Conservation (phyloP, 164 flowering plant species). For the Vitis cinerea region DNA sequence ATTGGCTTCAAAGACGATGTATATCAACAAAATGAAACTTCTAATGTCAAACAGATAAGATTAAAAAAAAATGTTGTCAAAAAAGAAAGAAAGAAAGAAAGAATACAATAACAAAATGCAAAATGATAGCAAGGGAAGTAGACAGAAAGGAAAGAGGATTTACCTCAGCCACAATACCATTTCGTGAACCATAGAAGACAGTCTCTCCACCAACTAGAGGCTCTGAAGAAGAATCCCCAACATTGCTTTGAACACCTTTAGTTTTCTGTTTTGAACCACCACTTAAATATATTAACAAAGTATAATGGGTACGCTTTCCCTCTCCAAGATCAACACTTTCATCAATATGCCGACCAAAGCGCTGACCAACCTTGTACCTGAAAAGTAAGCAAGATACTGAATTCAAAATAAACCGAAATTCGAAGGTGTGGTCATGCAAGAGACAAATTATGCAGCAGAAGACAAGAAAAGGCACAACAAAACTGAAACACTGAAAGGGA, state of each 20-base stretch:
- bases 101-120: background rate
- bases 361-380: conserved; percentile 89
- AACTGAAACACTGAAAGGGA: background rate
- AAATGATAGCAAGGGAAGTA: background rate
- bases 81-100: background rate
- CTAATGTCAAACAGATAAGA: background rate
- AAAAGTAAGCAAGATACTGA: conserved; percentile 4
- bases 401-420: background rate
- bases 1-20: background rate
- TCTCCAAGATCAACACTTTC: conserved; percentile 84
- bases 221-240: conserved; percentile 37
- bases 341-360: conserved; percentile 93
- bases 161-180: conserved; percentile 85
- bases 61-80: background rate
- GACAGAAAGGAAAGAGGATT: background rate
- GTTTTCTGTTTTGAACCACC: conserved; percentile 49
- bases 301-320: conserved; percentile 71
- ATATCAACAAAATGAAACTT: conserved; percentile 1
- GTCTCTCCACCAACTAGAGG: conserved; percentile 90
- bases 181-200: conserved; percentile 82
- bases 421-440: background rate
- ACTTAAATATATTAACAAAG: conserved; percentile 78
- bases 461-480: background rate
- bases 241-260: conserved; percentile 26
- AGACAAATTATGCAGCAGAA: no score